phyloP scores from a whole-genome alignment of 2,329 filamentous ascomycete genomes.

The Neocucurbitaria cava region DNA sequence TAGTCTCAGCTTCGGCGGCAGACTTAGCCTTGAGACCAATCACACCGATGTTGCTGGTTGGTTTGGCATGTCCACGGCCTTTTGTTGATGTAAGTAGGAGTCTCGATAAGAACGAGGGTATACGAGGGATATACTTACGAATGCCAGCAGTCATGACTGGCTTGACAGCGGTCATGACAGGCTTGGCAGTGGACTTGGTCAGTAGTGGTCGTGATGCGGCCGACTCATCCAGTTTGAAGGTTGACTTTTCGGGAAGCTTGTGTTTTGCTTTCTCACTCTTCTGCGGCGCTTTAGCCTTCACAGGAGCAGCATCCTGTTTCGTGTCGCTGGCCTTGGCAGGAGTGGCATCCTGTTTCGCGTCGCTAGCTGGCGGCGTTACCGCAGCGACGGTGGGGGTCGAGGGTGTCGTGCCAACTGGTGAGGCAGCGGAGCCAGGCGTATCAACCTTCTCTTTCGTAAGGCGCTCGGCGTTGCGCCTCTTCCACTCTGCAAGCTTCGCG shows the following conservation, averaged over 20 bases:
- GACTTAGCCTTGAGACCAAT: slow-evolving; percentile 76
- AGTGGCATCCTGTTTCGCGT: slow-evolving; percentile 57
- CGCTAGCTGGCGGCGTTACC: slow-evolving; percentile 41
- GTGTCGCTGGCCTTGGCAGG: slow-evolving; percentile 79
- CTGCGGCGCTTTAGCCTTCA: slow-evolving; percentile 77
- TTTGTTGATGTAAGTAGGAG: too few species aligned
- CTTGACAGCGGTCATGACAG: slow-evolving; percentile 21
- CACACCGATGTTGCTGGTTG: slow-evolving; percentile 76
- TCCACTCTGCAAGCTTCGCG: slow-evolving; percentile 74
- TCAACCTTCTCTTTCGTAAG: slow-evolving; percentile 70
- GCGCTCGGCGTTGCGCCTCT: slow-evolving; percentile 64
- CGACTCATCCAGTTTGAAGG: slow-evolving; percentile 46
- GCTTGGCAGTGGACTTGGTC: slow-evolving; percentile 36
- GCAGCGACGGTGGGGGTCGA: slow-evolving; percentile 58
- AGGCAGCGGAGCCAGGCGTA: slow-evolving; percentile 63
- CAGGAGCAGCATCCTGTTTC: slow-evolving; percentile 83
- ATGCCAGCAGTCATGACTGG: too few species aligned
- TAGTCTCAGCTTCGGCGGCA: slow-evolving; percentile 73
- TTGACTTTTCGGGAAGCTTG: slow-evolving; percentile 53
- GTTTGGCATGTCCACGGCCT: slow-evolving; percentile 60
- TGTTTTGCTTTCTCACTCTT: slow-evolving; percentile 77
- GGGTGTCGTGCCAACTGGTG: slow-evolving; percentile 70
- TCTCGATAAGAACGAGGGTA: too few species aligned
- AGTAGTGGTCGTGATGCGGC: slow-evolving; percentile 38
- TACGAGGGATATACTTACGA: too few species aligned